phyloP scores from a whole-genome alignment of 208 protist genomes.

The Trichomonas vaginalis region DNA sequence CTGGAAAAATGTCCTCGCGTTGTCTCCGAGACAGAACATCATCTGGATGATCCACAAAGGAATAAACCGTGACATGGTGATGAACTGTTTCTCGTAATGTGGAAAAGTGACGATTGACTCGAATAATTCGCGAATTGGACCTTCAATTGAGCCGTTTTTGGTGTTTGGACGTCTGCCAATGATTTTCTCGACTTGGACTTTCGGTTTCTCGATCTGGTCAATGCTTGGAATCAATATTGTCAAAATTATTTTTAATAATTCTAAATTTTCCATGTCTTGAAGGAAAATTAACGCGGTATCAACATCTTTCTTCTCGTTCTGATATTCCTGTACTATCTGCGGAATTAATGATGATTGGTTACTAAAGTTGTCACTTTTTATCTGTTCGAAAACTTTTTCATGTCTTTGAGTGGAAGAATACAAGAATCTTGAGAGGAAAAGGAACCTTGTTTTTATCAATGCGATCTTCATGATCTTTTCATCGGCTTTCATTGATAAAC shows the following conservation, averaged over 20 bases:
- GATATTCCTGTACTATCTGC: not conserved
- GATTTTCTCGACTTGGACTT: not conserved
- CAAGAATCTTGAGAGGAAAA: not conserved
- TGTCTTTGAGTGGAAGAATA: not conserved
- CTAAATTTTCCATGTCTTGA: not conserved
- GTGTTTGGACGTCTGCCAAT: not conserved
- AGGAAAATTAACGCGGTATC: not conserved
- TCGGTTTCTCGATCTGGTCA: not conserved
- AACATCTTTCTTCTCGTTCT: not conserved
- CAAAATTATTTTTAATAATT: not conserved
- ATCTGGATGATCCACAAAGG: not conserved
- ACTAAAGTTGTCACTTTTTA: not conserved
- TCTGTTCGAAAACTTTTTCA: not conserved
- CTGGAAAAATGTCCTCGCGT: not conserved
- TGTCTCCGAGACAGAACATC: not conserved
- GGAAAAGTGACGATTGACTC: not conserved
- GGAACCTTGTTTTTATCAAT: not conserved
- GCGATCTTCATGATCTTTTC: not conserved
- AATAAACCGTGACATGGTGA: not conserved
- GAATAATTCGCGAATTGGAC: not conserved
- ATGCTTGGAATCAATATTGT: not conserved
- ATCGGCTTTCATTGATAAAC: not conserved
- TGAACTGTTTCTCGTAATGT: not conserved
- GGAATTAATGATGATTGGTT: not conserved
- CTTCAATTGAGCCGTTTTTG: not conserved